Conservation (phyloP, 1,284 basidiomycete species). For the Volvariella volvacea region DNA sequence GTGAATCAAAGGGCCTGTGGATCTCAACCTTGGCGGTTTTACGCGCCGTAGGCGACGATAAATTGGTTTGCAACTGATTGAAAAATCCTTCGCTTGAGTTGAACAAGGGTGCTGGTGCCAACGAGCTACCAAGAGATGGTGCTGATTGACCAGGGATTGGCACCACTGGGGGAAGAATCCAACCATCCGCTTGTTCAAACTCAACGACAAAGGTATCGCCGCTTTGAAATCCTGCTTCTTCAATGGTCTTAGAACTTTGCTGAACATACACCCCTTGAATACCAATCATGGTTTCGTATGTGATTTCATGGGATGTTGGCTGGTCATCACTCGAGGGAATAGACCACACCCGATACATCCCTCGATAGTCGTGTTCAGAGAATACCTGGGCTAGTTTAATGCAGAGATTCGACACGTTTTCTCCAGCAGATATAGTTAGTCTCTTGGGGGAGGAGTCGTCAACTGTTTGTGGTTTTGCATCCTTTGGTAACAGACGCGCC, state of each 20-base stretch:
- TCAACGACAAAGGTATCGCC: slow-evolving; percentile 66
- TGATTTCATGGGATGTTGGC: slow-evolving; percentile 25
- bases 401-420: slow-evolving; percentile 37
- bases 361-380: slow-evolving; percentile 17
- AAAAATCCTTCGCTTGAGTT: slow-evolving; percentile 53
- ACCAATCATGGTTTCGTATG: slow-evolving; percentile 26
- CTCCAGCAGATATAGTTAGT: slow-evolving; percentile 45
- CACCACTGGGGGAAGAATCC: slow-evolving; percentile 21
- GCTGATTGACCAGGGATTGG: no score
- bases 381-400: slow-evolving; percentile 30
- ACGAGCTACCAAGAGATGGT: no score
- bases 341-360: slow-evolving; percentile 52
- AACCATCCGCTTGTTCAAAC: slow-evolving; percentile 43
- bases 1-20: slow-evolving; percentile 13
- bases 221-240: slow-evolving; percentile 50
- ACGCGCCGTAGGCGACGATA: slow-evolving; percentile 3
- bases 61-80: slow-evolving; percentile 29
- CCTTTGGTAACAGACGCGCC: slow-evolving; percentile 36
- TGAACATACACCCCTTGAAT: slow-evolving; percentile 30
- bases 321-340: no score
- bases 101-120: slow-evolving; percentile 44
- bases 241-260: slow-evolving; percentile 37
- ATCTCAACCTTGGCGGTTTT: slow-evolving; percentile 29
- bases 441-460: slow-evolving; percentile 19
- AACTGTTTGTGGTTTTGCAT: slow-evolving; percentile 14